Evolutionary conservation across 495 filamentous ascomycete species (phyloP), one percentile per base, ranked within the genome.

Genomic region (Trypethelium eluteriae): DNA sequence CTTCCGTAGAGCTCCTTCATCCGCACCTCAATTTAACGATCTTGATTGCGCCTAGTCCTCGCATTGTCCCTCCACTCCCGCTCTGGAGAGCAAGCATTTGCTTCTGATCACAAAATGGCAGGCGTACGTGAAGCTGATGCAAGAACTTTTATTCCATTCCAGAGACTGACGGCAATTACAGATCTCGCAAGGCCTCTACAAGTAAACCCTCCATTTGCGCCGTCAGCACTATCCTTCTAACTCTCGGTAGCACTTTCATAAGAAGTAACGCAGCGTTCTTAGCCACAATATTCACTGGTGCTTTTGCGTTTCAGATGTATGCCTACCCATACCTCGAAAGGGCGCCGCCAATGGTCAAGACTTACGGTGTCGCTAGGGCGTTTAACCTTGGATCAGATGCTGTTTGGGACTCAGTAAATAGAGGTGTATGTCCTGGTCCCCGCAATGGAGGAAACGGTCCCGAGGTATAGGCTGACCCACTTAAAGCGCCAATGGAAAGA

Each of bases 401-500:
- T 75, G 67, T 96, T 75, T 99, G 94, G 93, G 91, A 99, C 73
- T 79, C 76, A 74, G 78, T 90, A 70, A 99, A 99, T 84, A 81
- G 81, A 71, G 93, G 93, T 69, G 93, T 96, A 91, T 72, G 92
- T 81, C 18, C 72, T 74, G 16, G 53, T 70, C 18, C 74, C 69
- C 38, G 73, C 68, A 12, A 68, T 76, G 25, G 73, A 70, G 39
- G 75, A 18, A 59, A 59, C 18, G 0, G 7, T 25, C 25, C 25
- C 25, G 10, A 59, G 7, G 14, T 36, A 9, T 36, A 10, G n/a
- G 14, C 53, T 59, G 32, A 83, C 74, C 32, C 12, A 59, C 64
- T 63, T 61, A 75, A 74, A 98, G 90, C 91, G 94, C 71, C 95
- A 98, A 93, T 99, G 95, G 95, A 98, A 98, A 84, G 94, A 98